Evolutionary conservation across 345 rosid genomes (phyloP), one percentile per base, ranked within the genome.

Genomic region (Arabis hirsuta): DNA sequence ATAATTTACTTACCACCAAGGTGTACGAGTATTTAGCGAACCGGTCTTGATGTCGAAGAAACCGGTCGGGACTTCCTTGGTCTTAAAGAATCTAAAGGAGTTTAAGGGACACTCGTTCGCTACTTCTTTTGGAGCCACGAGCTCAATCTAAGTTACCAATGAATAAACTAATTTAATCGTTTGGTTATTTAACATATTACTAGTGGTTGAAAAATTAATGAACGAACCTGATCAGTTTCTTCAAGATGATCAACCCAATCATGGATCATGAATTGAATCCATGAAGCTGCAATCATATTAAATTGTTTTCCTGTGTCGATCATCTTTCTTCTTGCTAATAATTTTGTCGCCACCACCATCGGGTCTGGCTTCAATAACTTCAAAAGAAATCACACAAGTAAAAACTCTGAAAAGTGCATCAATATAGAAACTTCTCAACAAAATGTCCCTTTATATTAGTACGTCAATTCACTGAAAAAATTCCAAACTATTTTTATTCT

Each of bases 221-320:
- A 24, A 39, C 2, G 26, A 51, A 83, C 91, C 84, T 83, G 86
- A 16, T 81, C 19, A 51, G 86, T 85, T 3, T 83, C 87, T 72
- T 87, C 92, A 74, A 83, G 9, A 45, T 87, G 92, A 62, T 85
- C 92, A 58, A 85, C 38, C 92, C 92, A 87, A 38, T 87, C 92
- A 67, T 87, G 92, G 19, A 87, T 81, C 92, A 85, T 87, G 69
- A 87, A 87, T 55, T 85, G 89, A 65, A 85, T 83, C 92, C 87
- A 85, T 32, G 86, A 79, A 59, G 84, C 77, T 39, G 89, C 92
- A 34, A 87, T 85, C 77, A 87, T 78, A 60, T 87, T 87, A 78
- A 85, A 83, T 36, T 85, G 92, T 62, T 87, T 85, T 44, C 76
- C 92, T 12, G 86, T 83, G 41, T 85, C 92, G 42, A 55, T 62